Base-by-base conservation (phyloP, 2,329 filamentous ascomycete species). In the Alternaria viburni region DNA sequence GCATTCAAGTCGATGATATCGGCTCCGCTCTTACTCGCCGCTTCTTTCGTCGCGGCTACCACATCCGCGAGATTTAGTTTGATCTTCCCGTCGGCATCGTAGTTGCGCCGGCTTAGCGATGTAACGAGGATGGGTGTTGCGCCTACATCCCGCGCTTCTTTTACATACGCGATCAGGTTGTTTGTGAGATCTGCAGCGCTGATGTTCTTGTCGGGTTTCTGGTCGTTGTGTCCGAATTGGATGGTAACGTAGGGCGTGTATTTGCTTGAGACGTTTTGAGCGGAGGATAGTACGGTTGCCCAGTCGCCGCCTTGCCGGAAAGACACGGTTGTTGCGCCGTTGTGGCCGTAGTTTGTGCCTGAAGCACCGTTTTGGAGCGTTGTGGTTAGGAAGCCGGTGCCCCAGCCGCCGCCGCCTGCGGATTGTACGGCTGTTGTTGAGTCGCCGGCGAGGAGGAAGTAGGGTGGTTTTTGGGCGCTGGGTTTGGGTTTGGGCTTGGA, bases 221-320 rank as follows among this genome's bases (percentile, higher is more conserved):
- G 87, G 70, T 90, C 88, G 61, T 89, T 89, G 73, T 89, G 87
- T 0, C 87, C 87, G 61, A 89, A 89, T 79, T 79, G 80, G 15
- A 89, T 87, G 0, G 86, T 87, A 7, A 88, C 86, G 56, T 83
- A 86, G 7, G 82, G 79, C 5, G 79, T 67, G 62, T 81, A 82
- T 6, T 72, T 77, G 17, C 81, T 73, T 0, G 75, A 74, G 32
- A 76, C 72, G 5, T 54, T 41, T 25, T 69, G 68, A 0, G 86
- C 79, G 0, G 82, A 76, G 5, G 74, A 61, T 1, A 89, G 77
- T 0, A 87, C 81, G 1, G 79, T 80, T 0, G 69, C 79, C 88
- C 87, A 90, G 60, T 85, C 79, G 0, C 86, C 85, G 3, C 83
- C 82, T 0, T 75, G 71, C 6, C 83, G 79, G 70, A 86, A 90